Conservation (phyloP, 2,329 filamentous ascomycete species). For the Tolypocladium inflatum region DNA sequence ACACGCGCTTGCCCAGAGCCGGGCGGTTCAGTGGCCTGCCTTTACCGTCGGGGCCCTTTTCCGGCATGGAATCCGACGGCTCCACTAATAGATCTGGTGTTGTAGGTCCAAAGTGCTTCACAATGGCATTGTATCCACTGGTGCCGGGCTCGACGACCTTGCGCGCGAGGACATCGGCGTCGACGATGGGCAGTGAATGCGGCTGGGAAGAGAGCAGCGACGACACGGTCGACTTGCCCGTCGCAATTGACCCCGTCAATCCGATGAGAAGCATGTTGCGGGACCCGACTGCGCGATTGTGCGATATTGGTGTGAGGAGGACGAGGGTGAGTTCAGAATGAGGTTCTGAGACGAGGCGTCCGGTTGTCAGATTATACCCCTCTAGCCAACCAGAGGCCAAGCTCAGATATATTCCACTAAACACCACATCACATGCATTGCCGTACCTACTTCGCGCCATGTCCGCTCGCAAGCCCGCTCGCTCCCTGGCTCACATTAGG, state of each 20-base stretch:
- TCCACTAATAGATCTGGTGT: slow-evolving; percentile 79
- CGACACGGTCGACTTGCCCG: slow-evolving; percentile 95
- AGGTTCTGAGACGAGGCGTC: no score
- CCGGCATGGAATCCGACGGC: slow-evolving; percentile 38
- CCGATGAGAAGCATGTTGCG: slow-evolving; percentile 67
- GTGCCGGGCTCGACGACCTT: slow-evolving; percentile 92
- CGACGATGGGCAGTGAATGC: slow-evolving; percentile 82
- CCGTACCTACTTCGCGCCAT: no score
- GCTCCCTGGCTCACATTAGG: background rate
- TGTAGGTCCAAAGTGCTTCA: slow-evolving; percentile 68
- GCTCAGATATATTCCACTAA: background rate
- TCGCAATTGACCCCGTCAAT: slow-evolving; percentile 93
- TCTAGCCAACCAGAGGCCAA: background rate
- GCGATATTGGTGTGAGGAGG: background rate
- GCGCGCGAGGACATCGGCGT: slow-evolving; percentile 86
- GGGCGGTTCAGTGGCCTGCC: slow-evolving; percentile 76
- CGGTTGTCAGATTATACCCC: background rate
- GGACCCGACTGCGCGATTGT: background rate
- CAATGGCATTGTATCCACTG: slow-evolving; percentile 70
- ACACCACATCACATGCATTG: background rate
- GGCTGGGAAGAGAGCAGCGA: slow-evolving; percentile 69
- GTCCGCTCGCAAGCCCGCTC: no score
- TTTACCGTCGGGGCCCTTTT: slow-evolving; percentile 46
- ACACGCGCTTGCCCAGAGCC: slow-evolving; percentile 75
- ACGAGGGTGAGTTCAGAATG: background rate